Conservation (phyloP, 805 yeast genomes). For the Pichia manshurica region DNA sequence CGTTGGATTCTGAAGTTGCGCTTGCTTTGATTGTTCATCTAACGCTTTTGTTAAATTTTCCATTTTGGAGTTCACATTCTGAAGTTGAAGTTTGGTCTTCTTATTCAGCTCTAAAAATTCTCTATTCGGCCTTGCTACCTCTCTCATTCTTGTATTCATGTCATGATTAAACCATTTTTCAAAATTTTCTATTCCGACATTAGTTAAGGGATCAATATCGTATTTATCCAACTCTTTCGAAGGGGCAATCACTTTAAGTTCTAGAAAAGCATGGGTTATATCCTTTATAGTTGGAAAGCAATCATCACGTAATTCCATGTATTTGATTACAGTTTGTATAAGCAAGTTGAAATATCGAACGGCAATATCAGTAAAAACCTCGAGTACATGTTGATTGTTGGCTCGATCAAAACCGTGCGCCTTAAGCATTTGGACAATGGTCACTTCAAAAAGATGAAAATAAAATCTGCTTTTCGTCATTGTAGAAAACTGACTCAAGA, state of each 20-base stretch:
- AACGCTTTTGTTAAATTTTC: constrained; percentile 30
- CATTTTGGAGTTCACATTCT: constrained; percentile 28
- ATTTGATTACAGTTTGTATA: constrained; percentile 41
- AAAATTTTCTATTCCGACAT: constrained; percentile 44
- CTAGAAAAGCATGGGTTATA: constrained; percentile 61
- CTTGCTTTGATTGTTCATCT: constrained; percentile 23
- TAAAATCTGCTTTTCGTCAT: constrained; percentile 26
- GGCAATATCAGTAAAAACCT: constrained; percentile 72
- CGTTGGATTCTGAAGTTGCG: constrained; percentile 23
- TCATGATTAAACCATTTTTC: constrained; percentile 52
- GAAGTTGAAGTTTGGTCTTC: constrained; percentile 16
- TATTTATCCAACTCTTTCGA: constrained; percentile 47
- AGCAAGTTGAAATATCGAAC: constrained; percentile 56
- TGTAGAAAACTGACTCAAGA: too few species aligned
- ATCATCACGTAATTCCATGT: constrained; percentile 42
- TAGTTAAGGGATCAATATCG: constrained; percentile 42
- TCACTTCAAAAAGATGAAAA: constrained; percentile 28
- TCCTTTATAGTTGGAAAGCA: constrained; percentile 50
- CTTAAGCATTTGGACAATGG: constrained; percentile 53
- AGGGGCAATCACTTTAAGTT: constrained; percentile 58
- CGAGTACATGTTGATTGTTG: constrained; percentile 56
- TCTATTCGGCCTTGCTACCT: constrained; percentile 29
- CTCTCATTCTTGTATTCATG: constrained; percentile 39
- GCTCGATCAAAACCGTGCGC: constrained; percentile 82
- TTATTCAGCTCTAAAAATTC: constrained; percentile 23